These are phyloP conservation scores for Haplographium delicatum DNA, from an alignment of 495 filamentous ascomycete species.

Conservation along the genomic window DNA sequence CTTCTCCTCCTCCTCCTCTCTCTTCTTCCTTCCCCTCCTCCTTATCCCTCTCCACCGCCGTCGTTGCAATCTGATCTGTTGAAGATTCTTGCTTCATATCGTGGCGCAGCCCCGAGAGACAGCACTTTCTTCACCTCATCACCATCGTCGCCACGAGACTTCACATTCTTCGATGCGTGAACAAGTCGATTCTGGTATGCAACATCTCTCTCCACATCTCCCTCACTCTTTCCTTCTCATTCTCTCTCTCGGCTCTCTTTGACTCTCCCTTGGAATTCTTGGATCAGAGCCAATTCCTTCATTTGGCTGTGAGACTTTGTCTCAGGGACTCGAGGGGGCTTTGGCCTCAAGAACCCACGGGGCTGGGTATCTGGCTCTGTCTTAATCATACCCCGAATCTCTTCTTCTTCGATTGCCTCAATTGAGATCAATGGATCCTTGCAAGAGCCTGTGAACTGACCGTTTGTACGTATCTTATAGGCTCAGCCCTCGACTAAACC, in stretches of 20 bases:
- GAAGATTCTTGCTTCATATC: too few species aligned
- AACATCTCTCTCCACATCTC: neutral
- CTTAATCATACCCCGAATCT: neutral
- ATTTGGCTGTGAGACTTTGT: conserved; percentile 10
- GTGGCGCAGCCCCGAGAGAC: neutral
- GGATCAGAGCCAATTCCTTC: conserved; percentile 11
- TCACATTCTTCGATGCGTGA: too few species aligned
- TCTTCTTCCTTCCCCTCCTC: neutral
- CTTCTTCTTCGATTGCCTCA: neutral
- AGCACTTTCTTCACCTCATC: neutral
- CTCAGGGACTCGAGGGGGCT: neutral
- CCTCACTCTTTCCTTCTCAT: neutral
- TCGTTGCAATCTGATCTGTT: neutral
- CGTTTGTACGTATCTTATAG: neutral
- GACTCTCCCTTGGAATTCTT: neutral
- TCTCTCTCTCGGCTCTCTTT: neutral
- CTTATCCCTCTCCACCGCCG: neutral
- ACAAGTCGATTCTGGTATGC: too few species aligned
- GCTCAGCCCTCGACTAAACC: neutral
- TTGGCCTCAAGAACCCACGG: too few species aligned
- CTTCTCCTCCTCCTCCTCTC: neutral
- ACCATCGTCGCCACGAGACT: too few species aligned
- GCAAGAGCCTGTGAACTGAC: neutral
- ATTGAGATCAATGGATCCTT: neutral
- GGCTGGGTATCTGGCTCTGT: too few species aligned